A percentile compares a stretch with the other conserved stretches of the same genome.
Evolutionary conservation across 352 stramenopile genomes (phyloP).

Genomic region (Phytophthora cactorum): DNA sequence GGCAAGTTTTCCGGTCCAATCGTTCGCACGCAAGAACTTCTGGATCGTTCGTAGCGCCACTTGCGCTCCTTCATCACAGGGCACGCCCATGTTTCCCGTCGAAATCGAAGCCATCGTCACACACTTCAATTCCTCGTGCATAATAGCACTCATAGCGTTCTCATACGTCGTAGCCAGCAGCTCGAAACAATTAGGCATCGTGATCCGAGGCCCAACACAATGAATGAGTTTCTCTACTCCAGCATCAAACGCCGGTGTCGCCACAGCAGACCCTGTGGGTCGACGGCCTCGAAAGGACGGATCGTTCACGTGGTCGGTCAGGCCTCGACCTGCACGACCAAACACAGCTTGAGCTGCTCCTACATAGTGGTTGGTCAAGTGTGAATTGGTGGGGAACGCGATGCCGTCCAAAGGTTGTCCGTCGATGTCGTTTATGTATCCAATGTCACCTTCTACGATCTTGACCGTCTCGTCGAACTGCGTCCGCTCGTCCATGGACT

Average conservation of each 20-base stretch:
- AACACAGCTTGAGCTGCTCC: slow-evolving; percentile 54
- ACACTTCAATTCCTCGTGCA: slow-evolving; percentile 50
- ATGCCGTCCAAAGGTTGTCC: slow-evolving; percentile 39
- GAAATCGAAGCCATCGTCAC: slow-evolving; percentile 69
- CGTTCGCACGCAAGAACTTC: slow-evolving; percentile 55
- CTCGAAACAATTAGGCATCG: slow-evolving; percentile 36
- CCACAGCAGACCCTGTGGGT: slow-evolving; percentile 40
- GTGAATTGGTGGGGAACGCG: slow-evolving; percentile 54
- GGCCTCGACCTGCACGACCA: slow-evolving; percentile 41
- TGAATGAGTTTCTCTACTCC: slow-evolving; percentile 59
- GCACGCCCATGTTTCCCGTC: slow-evolving; percentile 55
- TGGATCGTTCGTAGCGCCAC: slow-evolving; percentile 46
- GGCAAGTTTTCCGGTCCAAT: slow-evolving; percentile 48
- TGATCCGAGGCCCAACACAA: slow-evolving; percentile 56
- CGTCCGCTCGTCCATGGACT: slow-evolving; percentile 33
- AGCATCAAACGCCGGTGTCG: slow-evolving; percentile 58
- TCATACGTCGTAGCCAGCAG: slow-evolving; percentile 54
- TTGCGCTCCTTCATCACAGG: slow-evolving; percentile 30
- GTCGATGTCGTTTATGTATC: slow-evolving; percentile 38
- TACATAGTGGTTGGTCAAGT: slow-evolving; percentile 47
- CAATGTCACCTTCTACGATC: slow-evolving; percentile 47
- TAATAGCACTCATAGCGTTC: slow-evolving; percentile 41
- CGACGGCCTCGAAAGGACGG: slow-evolving; percentile 34
- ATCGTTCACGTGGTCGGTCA: slow-evolving; percentile 42
- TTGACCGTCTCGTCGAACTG: slow-evolving; percentile 36